Conservation (phyloP, 2,329 filamentous ascomycete genomes). For the Aspergillus clavatus region DNA sequence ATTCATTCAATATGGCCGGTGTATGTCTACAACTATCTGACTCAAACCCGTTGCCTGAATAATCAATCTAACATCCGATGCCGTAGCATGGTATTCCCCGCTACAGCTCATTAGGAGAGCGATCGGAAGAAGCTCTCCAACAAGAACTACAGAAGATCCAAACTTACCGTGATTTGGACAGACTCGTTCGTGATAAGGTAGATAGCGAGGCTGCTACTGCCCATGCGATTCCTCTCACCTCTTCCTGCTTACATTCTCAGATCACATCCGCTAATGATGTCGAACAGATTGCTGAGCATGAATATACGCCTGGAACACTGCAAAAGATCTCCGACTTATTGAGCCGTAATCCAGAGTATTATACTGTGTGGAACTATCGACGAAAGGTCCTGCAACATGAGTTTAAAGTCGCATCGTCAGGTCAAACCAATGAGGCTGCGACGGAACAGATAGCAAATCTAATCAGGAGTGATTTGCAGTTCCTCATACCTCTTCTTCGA, state of each 20-base stretch:
- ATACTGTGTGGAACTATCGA: constrained; percentile 51
- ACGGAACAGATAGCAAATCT: constrained; percentile 46
- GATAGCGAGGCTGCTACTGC: constrained; percentile 1
- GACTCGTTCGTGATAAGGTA: constrained; percentile 63
- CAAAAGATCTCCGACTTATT: constrained; percentile 42
- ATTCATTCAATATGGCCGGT: constrained; percentile 25
- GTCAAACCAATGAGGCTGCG: constrained; percentile 31
- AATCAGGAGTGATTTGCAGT: constrained; percentile 69
- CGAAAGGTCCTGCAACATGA: constrained; percentile 64
- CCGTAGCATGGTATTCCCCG: constrained; percentile 78
- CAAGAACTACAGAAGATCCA: constrained; percentile 71
- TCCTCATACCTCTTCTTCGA: constrained; percentile 77
- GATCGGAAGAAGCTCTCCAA: constrained; percentile 65
- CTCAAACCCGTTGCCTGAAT: neutral
- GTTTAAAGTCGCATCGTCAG: constrained; percentile 37
- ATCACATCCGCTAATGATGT: neutral
- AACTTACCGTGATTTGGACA: constrained; percentile 68
- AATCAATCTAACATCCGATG: constrained; percentile 18
- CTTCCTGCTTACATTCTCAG: neutral
- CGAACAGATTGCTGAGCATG: constrained; percentile 34
- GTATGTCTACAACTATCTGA: constrained; percentile 18
- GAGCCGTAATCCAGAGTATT: constrained; percentile 46
- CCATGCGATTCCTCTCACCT: neutral
- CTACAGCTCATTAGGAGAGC: constrained; percentile 52
- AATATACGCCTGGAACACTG: constrained; percentile 41